Evolutionary conservation across 169 alveolate species (phyloP).

Genomic region (Babesia caballi): DNA sequence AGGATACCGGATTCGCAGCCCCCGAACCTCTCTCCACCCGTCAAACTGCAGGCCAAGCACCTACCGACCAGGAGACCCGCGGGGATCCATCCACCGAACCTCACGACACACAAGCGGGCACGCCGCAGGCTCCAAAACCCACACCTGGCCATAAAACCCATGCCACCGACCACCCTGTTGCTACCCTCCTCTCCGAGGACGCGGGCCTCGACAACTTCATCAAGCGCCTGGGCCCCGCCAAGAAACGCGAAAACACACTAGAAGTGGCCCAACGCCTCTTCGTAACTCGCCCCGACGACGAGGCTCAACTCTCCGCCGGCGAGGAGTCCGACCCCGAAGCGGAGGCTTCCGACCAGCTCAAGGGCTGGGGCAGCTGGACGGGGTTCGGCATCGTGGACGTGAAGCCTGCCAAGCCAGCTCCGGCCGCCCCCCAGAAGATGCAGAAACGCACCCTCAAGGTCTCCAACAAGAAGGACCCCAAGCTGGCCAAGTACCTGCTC

Average conservation of each 20-base stretch:
- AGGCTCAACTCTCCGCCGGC: constrained; percentile 32
- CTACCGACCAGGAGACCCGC: no score
- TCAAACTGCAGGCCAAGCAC: no score
- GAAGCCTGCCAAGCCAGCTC: not conserved
- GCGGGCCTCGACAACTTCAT: constrained; percentile 36
- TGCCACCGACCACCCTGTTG: not conserved
- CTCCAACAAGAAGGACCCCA: constrained; percentile 44
- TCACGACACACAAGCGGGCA: no score
- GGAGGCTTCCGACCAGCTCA: constrained; percentile 1
- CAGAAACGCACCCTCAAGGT: constrained; percentile 32
- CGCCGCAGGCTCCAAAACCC: no score
- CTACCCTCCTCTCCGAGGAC: constrained; percentile 2
- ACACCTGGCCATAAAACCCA: no score
- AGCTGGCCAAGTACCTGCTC: constrained; percentile 43
- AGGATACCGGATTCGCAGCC: not conserved
- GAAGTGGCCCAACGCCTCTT: constrained; percentile 37
- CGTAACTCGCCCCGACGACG: constrained; percentile 55
- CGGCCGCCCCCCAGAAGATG: not conserved
- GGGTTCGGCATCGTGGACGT: constrained; percentile 32
- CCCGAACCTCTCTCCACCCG: no score
- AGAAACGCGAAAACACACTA: constrained; percentile 14
- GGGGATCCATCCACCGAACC: no score
- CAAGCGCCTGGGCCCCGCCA: constrained; percentile 12
- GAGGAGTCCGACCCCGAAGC: constrained; percentile 33
- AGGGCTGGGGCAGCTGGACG: constrained; percentile 68